Evolutionary conservation across 768 basidiomycete genomes (phyloP).

Genomic region (Tulasnella sp.): DNA sequence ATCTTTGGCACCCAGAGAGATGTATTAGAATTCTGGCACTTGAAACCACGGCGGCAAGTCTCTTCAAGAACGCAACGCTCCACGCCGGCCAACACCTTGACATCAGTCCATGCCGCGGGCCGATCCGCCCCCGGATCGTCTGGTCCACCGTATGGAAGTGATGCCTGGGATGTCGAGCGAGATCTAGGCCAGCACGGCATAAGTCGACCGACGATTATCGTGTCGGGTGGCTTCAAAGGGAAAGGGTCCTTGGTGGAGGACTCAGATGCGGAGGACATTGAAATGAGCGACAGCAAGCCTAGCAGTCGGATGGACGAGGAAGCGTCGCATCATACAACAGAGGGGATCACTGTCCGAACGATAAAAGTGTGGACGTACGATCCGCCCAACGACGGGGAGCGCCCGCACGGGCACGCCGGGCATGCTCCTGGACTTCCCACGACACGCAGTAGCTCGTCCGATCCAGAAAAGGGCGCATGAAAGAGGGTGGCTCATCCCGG

Average conservation of each 20-base stretch:
- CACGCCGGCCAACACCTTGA: background rate
- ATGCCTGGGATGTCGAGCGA: slow-evolving; percentile 6
- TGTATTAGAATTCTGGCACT: slow-evolving; percentile 18
- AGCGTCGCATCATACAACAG: background rate
- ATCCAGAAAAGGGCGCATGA: background rate
- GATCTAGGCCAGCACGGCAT: background rate
- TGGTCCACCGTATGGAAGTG: background rate
- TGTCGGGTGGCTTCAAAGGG: background rate
- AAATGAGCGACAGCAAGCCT: slow-evolving; percentile 10
- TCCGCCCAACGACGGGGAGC: background rate
- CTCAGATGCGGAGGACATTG: background rate
- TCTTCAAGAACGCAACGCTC: slow-evolving; percentile 1
- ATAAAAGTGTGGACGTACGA: slow-evolving; percentile 7
- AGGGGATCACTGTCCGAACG: background rate
- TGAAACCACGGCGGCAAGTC: background rate
- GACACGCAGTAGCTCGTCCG: background rate
- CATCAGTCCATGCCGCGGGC: background rate
- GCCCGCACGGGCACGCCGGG: background rate
- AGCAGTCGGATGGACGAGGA: background rate
- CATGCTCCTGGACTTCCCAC: background rate
- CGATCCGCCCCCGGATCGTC: slow-evolving; percentile 8
- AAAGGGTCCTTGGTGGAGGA: background rate
- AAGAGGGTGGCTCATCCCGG: background rate
- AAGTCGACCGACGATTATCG: background rate
- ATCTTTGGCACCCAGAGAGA: slow-evolving; percentile 26